Percentiles rank a stretch among this genome's conserved stretches.
Evolutionary conservation across 768 basidiomycete species (phyloP).

Genomic region (Nevesoporus exiguus): DNA sequence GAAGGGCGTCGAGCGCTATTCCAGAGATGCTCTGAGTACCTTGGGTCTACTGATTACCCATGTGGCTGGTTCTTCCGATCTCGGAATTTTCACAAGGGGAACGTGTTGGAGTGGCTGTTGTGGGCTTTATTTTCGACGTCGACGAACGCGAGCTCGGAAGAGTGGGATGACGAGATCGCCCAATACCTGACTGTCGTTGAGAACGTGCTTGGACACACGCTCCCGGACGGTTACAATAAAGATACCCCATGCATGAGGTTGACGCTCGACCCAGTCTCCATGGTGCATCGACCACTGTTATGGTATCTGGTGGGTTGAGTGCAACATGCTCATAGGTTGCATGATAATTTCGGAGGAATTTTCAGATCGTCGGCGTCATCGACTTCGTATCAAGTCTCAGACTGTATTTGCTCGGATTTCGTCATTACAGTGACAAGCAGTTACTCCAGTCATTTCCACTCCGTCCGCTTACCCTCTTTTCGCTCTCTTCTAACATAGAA

Average conservation of each 20-base stretch:
- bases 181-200: constrained; percentile 45
- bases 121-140: constrained; percentile 58
- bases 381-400: constrained; percentile 44
- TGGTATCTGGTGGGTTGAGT: constrained; percentile 55
- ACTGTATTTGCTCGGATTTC: constrained; percentile 46
- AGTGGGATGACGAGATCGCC: constrained; percentile 51
- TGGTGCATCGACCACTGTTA: constrained; percentile 54
- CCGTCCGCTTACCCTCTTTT: constrained; percentile 45
- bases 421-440: constrained; percentile 42
- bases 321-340: neutral
- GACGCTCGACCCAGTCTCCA: constrained; percentile 55
- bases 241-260: constrained; percentile 45
- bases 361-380: constrained; percentile 50
- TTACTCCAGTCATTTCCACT: constrained; percentile 50
- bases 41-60: constrained; percentile 27
- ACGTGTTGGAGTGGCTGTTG: constrained; percentile 58
- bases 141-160: constrained; percentile 27
- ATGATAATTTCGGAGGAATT: neutral
- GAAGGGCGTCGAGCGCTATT: constrained; percentile 47
- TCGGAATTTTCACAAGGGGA: constrained; percentile 38
- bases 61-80: constrained; percentile 53
- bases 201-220: constrained; percentile 35
- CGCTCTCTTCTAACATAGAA: constrained; percentile 34
- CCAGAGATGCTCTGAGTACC: constrained; percentile 38
- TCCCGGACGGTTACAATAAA: constrained; percentile 40